Evolutionary conservation across 73 alveolate species (phyloP), one percentile per base, ranked within the genome.

Genomic region (Paramecium tetraurelia): DNA sequence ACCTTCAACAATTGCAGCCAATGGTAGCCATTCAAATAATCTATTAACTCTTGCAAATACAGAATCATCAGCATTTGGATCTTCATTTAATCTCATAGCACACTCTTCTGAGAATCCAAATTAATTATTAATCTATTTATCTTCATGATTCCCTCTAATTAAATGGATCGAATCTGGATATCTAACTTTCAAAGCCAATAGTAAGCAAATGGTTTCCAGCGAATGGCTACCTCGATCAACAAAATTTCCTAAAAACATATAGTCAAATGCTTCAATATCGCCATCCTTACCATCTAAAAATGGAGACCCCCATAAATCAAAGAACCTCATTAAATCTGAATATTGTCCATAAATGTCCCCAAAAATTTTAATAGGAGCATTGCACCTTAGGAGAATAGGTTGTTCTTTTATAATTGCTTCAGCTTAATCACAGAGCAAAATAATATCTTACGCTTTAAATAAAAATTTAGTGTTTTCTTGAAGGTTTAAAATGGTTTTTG

Each of bases 71-170:
- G 97, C 97, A 58, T 94, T 94, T 20, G 98, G 98, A 93, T 97
- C 99, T 96, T 99, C 99, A 48, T 99, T 98, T 71, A 99, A 92
- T 68, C 99, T 95, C 38, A 96, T 94, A 24, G 95, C 92, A 95
- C 99, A 99, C 94, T 99, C 99, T 68, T 98, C 99, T 5, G 99
- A 98, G 89, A 99, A 96, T 24, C 99, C 99, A 92, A 96, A 97
- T 21, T 92, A 59, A 87, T 70, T 86, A 75, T 95, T 95, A 16
- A 94, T 92, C 86, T 86, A 92, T 59, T 84, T 85, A 63, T 96
- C 98, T 75, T 96, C 98, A 92, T 96, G 97, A 59, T 89, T 89
- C 24, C 99, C 99, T 92, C 99, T 95, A 33, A 97, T 72, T 75
- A 97, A 76, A 93, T 96, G 96, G 10, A 97, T 96, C 77, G 95